Conservation (phyloP, 352 stramenopile species). For the Pythium guiyangense region DNA sequence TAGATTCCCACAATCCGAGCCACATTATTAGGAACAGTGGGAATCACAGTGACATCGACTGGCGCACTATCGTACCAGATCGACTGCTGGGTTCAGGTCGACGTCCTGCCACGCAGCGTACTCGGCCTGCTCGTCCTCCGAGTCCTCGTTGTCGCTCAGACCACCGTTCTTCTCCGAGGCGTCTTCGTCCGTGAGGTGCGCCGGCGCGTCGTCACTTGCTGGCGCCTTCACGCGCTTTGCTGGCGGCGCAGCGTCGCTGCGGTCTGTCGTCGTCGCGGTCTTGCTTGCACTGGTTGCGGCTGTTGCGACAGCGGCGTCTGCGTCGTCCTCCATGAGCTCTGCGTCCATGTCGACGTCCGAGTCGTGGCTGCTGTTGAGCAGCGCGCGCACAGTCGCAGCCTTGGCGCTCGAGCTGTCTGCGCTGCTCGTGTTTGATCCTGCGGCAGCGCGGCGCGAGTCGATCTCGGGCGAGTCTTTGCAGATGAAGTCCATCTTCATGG, state of each 20-base stretch:
- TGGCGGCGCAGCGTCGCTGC: neutral
- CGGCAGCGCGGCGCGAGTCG: neutral
- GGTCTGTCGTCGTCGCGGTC: neutral
- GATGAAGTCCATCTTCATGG: slow-evolving; percentile 85
- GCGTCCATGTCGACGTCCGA: slow-evolving; percentile 29
- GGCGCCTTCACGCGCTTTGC: neutral
- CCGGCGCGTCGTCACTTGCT: slow-evolving; percentile 13
- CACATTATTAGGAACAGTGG: neutral
- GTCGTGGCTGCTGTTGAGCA: slow-evolving; percentile 33
- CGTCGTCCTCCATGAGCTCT: slow-evolving; percentile 7
- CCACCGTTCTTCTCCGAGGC: slow-evolving; percentile 25
- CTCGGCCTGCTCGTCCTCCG: slow-evolving; percentile 79
- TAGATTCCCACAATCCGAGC: slow-evolving; percentile 8
- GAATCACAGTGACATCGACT: neutral
- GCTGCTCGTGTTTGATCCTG: slow-evolving; percentile 1
- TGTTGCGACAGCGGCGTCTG: slow-evolving; percentile 20
- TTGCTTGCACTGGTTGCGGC: neutral
- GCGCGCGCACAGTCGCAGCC: slow-evolving; percentile 26
- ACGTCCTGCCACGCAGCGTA: slow-evolving; percentile 75
- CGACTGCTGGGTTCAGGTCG: slow-evolving; percentile 77
- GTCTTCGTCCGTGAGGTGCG: slow-evolving; percentile 28
- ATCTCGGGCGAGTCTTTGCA: slow-evolving; percentile 46
- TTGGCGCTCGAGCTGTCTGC: neutral
- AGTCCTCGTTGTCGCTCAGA: slow-evolving; percentile 76
- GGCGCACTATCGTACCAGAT: slow-evolving; percentile 37